A percentile compares a stretch with the other conserved stretches of the same genome.
These are phyloP conservation scores for Dalbergia oliveri DNA, from an alignment of 306 rosid species.

Conservation along the genomic window DNA sequence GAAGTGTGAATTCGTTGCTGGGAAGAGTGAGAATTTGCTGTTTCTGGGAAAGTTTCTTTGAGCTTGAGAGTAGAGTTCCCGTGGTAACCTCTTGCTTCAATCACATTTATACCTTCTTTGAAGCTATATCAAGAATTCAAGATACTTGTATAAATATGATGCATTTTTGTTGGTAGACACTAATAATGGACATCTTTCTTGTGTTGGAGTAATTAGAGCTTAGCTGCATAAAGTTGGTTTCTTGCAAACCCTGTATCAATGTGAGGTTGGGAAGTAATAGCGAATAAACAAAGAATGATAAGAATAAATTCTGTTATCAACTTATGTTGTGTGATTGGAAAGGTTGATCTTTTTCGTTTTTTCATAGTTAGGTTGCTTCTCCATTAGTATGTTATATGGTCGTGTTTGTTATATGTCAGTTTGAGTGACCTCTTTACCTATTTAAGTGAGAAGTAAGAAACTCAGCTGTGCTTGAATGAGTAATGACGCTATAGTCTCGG, in stretches of 20 bases:
- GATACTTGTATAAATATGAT: background rate
- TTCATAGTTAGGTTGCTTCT: constrained; percentile 32
- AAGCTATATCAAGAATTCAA: background rate
- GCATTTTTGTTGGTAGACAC: constrained; percentile 30
- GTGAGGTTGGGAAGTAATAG: background rate
- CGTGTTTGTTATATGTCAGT: too few relatives aligned
- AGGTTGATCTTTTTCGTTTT: constrained; percentile 13
- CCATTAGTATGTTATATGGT: background rate
- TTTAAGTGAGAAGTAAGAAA: constrained; percentile 24
- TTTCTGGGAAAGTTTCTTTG: constrained; percentile 16
- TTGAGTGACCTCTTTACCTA: background rate
- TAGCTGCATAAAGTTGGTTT: constrained; percentile 2
- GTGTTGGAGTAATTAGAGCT: constrained; percentile 12
- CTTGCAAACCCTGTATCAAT: constrained; percentile 9
- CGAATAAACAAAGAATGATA: constrained; percentile 21
- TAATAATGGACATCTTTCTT: constrained; percentile 6
- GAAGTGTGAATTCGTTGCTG: constrained; percentile 43
- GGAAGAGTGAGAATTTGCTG: constrained; percentile 38
- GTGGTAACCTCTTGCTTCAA: constrained; percentile 33
- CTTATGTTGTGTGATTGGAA: constrained; percentile 16
- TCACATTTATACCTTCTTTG: constrained; percentile 31
- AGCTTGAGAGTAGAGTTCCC: constrained; percentile 33
- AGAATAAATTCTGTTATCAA: background rate
- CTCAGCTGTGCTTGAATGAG: background rate
- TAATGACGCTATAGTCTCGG: too few relatives aligned